Evolutionary conservation across 441 rosid species (phyloP), one percentile per base, ranked within the genome.

Genomic region (Adansonia grandidieri): DNA sequence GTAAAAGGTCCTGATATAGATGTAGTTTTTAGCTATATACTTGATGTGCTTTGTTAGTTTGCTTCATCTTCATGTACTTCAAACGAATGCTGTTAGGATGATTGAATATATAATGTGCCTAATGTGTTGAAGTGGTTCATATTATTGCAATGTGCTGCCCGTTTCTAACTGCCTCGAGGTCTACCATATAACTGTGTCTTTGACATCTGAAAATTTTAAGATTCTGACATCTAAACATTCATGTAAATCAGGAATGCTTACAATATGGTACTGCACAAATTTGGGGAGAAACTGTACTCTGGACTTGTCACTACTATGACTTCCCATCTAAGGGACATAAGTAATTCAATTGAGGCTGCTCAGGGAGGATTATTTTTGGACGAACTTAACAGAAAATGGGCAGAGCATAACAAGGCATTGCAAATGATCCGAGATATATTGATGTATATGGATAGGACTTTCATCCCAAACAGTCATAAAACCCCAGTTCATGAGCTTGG

Each of bases 371-470:
- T 88, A 1, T 91, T 91, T 80, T 79, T 88, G 82, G 93, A 89
- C 79, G 95, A 89, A 86, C 84, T 91, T 71, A 88, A 91, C 85
- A 84, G 91, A 79, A 89, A 88, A 82, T 91, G 91, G 95, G 87
- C 85, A 42, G 95, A 91, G 62, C 95, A 91, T 79, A 91, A 91
- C 79, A 91, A 91, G 78, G 93, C 95, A 24, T 77, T 91, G 85
- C 95, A 91, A 81, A 91, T 91, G 95, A 88, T 91, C 74, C 83
- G 95, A 68, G 95, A 91, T 85, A 91, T 91, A 63, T 84, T 91
- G 83, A 91, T 89, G 95, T 91, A 91, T 84, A 89, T 88, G 93
- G 95, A 91, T 73, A 86, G 95, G 82, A 89, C 93, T 22, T 91
- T 86, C 72, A 87, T 91, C 73, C 93, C 91, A 13, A 87, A 89